A percentile compares a stretch with the other conserved stretches of the same genome.
Conservation (phyloP, 106 monocot species). For the Dendrobium catenatum region DNA sequence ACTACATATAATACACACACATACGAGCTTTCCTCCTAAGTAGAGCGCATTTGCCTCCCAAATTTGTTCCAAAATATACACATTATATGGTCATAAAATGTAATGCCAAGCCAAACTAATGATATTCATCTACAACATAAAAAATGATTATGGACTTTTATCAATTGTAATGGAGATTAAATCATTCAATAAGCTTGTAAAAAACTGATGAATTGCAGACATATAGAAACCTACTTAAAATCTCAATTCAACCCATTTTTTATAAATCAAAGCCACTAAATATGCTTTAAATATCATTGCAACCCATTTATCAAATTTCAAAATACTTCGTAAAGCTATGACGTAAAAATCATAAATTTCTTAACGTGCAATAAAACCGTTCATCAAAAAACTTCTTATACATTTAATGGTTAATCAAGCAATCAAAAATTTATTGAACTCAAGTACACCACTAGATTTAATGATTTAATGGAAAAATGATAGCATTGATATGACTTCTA, state of each 20-base stretch:
- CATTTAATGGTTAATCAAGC: not conserved
- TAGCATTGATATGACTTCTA: no score
- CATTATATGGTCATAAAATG: no score
- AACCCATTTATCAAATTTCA: not conserved
- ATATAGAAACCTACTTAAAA: not conserved
- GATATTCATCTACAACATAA: no score
- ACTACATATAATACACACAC: no score
- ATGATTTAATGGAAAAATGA: not conserved
- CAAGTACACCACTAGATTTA: not conserved
- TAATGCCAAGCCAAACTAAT: no score
- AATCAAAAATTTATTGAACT: not conserved
- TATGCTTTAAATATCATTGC: not conserved
- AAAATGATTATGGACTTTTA: not conserved
- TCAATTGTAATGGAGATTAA: not conserved
- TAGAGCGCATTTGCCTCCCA: no score
- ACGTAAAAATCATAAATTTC: not conserved
- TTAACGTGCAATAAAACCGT: not conserved
- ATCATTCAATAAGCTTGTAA: not conserved
- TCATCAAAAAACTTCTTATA: not conserved
- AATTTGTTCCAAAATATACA: no score
- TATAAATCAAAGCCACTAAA: not conserved
- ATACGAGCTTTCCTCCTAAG: no score
- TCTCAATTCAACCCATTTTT: not conserved
- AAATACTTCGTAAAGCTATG: not conserved
- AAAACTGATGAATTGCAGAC: not conserved